phyloP scores from a whole-genome alignment of 148 eudicot species.

The Fagopyrum esculentum region DNA sequence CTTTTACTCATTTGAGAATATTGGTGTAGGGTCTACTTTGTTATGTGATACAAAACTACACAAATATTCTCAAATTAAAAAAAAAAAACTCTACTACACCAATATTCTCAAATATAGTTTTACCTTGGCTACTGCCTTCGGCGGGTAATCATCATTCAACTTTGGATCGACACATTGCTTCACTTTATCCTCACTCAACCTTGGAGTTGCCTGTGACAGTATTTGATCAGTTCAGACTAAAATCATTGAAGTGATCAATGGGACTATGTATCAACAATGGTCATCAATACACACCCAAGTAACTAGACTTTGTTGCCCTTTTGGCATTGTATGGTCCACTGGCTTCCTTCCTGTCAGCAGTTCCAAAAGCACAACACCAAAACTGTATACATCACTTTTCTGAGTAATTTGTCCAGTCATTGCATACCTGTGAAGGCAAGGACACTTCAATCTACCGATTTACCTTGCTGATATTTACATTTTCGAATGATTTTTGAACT shows the following conservation, averaged over 20 bases:
- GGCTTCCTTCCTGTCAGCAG: conserved; percentile 95
- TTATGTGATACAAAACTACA: no score
- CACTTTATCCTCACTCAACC: conserved; percentile 93
- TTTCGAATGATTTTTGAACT: background rate
- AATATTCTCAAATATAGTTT: background rate
- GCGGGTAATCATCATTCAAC: conserved; percentile 65
- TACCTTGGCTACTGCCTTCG: conserved; percentile 92
- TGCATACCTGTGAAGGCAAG: conserved; percentile 54
- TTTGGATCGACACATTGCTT: conserved; percentile 95
- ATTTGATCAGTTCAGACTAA: background rate
- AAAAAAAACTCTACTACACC: no score
- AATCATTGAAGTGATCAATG: background rate
- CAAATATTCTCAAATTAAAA: no score
- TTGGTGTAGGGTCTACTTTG: no score
- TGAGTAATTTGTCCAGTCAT: conserved; percentile 98
- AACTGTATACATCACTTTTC: conserved; percentile 95
- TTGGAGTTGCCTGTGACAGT: conserved; percentile 71
- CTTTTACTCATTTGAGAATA: no score
- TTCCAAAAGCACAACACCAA: conserved; percentile 92
- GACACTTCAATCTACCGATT: background rate
- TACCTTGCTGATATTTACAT: background rate
- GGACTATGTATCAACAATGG: background rate
- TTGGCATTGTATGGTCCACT: conserved; percentile 96
- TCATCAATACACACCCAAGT: conserved; percentile 54
- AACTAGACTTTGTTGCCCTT: conserved; percentile 93